Evolutionary conservation across 192 early-diverging fungal species (phyloP).

Genomic region (Coemansia sp.): DNA sequence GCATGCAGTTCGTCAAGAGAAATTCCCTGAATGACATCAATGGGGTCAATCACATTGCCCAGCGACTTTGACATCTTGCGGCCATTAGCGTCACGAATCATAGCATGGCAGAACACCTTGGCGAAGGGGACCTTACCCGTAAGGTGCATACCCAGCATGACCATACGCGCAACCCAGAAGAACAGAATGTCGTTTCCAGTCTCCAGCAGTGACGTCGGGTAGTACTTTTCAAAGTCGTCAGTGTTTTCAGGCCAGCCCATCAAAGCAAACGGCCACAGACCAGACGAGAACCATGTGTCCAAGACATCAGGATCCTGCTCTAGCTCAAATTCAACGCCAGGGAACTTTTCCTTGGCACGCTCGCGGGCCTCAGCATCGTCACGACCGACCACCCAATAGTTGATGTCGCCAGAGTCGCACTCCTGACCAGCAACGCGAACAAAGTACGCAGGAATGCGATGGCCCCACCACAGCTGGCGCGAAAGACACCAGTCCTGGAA

Average conservation of each 20-base stretch:
- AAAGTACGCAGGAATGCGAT: conserved; percentile 94
- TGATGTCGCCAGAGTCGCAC: conserved; percentile 57
- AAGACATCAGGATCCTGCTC: conserved; percentile 97
- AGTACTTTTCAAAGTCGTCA: conserved; percentile 79
- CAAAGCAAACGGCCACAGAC: conserved; percentile 97
- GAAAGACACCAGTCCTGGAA: conserved; percentile 99
- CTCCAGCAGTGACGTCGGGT: conserved; percentile 89
- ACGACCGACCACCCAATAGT: conserved; percentile 88
- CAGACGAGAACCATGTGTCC: conserved; percentile 99
- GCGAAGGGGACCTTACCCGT: conserved; percentile 95
- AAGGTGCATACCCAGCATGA: conserved; percentile 95
- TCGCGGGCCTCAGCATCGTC: conserved; percentile 71
- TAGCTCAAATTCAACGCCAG: conserved; percentile 73
- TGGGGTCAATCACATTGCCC: conserved; percentile 97
- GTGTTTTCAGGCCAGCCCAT: conserved; percentile 96
- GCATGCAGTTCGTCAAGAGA: conserved; percentile 73
- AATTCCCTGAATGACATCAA: conserved; percentile 96
- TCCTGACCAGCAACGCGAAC: conserved; percentile 72
- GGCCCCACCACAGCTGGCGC: conserved; percentile 99
- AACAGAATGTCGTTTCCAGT: conserved; percentile 99
- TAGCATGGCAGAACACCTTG: conserved; percentile 94
- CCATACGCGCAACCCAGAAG: conserved; percentile 99
- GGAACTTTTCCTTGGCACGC: conserved; percentile 78
- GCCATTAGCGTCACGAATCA: conserved; percentile 97
- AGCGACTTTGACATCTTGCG: conserved; percentile 97